Conservation (phyloP, 805 yeast genomes). For the Teunomyces tritomae region DNA sequence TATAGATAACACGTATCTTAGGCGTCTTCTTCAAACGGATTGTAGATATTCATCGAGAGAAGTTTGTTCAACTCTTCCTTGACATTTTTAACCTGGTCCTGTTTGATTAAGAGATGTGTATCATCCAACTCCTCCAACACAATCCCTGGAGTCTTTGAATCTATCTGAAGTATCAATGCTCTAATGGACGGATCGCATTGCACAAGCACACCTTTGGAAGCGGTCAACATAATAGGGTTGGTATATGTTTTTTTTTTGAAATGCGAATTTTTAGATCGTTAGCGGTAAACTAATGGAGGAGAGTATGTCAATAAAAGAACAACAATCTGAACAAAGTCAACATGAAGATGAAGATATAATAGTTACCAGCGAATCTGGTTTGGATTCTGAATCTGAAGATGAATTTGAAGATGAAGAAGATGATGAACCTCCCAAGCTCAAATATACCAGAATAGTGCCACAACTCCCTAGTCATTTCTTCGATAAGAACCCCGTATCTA, state of each 20-base stretch:
- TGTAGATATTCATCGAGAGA: constrained; percentile 79
- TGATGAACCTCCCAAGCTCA: constrained; percentile 67
- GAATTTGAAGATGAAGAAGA: constrained; percentile 22
- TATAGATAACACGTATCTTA: neutral
- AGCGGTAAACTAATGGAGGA: neutral
- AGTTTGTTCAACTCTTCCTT: constrained; percentile 74
- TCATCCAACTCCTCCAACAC: constrained; percentile 79
- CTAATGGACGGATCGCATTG: constrained; percentile 87
- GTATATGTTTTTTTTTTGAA: neutral
- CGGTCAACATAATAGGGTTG: constrained; percentile 39
- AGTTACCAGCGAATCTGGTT: neutral
- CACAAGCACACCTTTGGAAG: constrained; percentile 42
- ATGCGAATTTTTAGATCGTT: neutral
- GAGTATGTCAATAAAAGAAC: neutral
- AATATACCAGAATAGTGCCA: constrained; percentile 59
- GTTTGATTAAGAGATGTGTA: constrained; percentile 81
- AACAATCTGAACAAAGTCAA: neutral
- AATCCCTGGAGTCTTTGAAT: constrained; percentile 71
- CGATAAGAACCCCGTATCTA: constrained; percentile 72
- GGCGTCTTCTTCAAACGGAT: constrained; percentile 66
- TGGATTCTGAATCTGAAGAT: constrained; percentile 1
- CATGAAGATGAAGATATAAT: neutral
- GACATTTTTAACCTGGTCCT: constrained; percentile 69
- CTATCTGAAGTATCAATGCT: constrained; percentile 82
- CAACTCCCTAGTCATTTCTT: constrained; percentile 71